Evolutionary conservation across 2,329 filamentous ascomycete genomes (phyloP).

Genomic region (Botrytis cinerea): DNA sequence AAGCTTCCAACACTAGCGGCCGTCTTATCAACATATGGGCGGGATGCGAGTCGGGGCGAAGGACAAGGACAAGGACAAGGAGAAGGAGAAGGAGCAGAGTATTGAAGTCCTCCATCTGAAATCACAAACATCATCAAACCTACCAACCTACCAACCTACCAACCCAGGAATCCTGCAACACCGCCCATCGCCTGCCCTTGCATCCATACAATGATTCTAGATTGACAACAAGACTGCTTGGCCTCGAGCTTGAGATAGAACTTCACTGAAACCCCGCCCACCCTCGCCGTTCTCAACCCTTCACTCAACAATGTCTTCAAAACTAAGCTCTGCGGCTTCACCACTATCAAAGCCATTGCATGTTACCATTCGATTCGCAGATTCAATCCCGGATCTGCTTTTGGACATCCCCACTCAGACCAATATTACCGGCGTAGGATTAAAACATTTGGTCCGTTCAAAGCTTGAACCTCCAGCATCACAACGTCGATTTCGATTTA

Average conservation of each 20-base stretch:
- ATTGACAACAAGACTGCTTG: neutral
- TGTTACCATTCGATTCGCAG: constrained; percentile 88
- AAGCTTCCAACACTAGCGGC: constrained; percentile 2
- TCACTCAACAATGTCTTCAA: constrained; percentile 15
- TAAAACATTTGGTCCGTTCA: constrained; percentile 80
- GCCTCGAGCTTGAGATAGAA: neutral
- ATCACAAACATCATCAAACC: neutral
- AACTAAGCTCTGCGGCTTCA: neutral
- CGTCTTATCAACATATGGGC: neutral
- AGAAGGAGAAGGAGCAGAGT: neutral
- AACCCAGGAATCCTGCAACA: neutral
- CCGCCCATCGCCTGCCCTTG: neutral
- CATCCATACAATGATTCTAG: neutral
- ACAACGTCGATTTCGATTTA: constrained; percentile 77
- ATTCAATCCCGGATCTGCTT: constrained; percentile 77
- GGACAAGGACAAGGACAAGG: neutral
- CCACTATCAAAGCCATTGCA: constrained; percentile 52
- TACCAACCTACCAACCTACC: too few relatives aligned
- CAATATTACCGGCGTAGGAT: constrained; percentile 70
- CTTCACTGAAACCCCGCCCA: neutral
- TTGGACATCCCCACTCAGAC: constrained; percentile 71
- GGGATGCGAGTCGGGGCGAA: neutral
- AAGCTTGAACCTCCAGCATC: constrained; percentile 64
- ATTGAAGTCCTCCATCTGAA: neutral
- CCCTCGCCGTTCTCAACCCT: neutral